Percentiles rank a stretch among this genome's conserved stretches.
Conservation (phyloP, 1,284 basidiomycete genomes). For the Peniophora sp. region DNA sequence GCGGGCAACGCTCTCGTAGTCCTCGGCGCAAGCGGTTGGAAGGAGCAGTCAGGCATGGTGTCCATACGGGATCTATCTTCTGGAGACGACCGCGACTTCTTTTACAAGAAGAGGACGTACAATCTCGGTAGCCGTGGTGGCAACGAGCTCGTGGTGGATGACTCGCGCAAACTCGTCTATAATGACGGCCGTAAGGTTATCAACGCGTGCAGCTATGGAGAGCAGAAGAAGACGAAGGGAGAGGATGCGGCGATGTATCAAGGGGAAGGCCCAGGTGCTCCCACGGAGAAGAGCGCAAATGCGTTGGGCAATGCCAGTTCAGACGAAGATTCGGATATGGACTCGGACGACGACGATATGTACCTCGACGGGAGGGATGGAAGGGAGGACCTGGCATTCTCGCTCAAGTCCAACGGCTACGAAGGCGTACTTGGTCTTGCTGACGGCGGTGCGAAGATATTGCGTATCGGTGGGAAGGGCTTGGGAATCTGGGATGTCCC, state of each 20-base stretch:
- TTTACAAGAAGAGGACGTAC: background rate
- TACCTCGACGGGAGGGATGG: too few species aligned
- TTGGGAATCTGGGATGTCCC: slow-evolving; percentile 3
- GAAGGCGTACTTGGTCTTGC: background rate
- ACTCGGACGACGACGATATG: too few species aligned
- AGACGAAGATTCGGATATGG: too few species aligned
- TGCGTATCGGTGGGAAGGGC: background rate
- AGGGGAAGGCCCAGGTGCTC: background rate
- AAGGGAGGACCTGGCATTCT: too few species aligned
- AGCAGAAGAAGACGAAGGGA: background rate
- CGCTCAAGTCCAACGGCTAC: background rate
- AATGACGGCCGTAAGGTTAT: background rate
- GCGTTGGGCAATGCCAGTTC: too few species aligned
- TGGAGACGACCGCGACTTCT: background rate
- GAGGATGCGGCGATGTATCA: background rate
- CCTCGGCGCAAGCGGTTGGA: background rate
- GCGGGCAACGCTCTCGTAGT: background rate
- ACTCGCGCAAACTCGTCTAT: slow-evolving; percentile 2
- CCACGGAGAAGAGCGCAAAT: background rate
- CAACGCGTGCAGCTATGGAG: slow-evolving; percentile 2
- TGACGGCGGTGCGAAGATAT: background rate
- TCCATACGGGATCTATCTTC: background rate
- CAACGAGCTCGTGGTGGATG: background rate
- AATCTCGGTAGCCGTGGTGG: background rate
- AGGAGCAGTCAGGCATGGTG: background rate